Evolutionary conservation across 2,329 filamentous ascomycete genomes (phyloP).

Genomic region (Stenocarpella maydis): DNA sequence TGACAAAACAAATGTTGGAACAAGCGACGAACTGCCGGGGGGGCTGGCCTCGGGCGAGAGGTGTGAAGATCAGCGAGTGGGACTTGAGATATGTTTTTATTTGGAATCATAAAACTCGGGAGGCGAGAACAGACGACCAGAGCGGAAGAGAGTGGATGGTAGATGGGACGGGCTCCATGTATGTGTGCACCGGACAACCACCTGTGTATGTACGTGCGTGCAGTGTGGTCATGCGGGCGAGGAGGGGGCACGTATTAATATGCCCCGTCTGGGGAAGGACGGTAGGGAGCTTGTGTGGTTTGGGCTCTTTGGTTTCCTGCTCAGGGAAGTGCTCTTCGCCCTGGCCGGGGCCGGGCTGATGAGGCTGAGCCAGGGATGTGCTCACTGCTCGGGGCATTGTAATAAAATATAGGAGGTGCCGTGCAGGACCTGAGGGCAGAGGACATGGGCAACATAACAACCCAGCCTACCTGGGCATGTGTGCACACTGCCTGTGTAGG

Average conservation of each 20-base stretch:
- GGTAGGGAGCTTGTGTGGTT: conserved; percentile 9
- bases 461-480: no score
- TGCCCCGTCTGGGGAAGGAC: conserved; percentile 19
- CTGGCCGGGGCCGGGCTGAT: neutral
- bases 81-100: conserved; percentile 7
- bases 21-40: conserved; percentile 20
- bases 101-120: conserved; percentile 18
- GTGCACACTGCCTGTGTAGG: no score
- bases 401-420: neutral
- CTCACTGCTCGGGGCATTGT: neutral
- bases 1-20: conserved; percentile 27
- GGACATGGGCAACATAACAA: neutral
- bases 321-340: neutral
- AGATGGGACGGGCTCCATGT: conserved; percentile 5
- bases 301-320: neutral
- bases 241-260: conserved; percentile 15
- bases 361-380: conserved; percentile 17
- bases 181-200: neutral
- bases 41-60: neutral
- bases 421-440: neutral
- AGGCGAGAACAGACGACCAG: neutral
- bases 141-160: neutral
- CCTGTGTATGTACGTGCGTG: neutral
- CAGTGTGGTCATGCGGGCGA: conserved; percentile 4
- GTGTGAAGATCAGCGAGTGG: neutral